Conservation (phyloP, 805 yeast genomes). For the Maudiozyma turicensis region DNA sequence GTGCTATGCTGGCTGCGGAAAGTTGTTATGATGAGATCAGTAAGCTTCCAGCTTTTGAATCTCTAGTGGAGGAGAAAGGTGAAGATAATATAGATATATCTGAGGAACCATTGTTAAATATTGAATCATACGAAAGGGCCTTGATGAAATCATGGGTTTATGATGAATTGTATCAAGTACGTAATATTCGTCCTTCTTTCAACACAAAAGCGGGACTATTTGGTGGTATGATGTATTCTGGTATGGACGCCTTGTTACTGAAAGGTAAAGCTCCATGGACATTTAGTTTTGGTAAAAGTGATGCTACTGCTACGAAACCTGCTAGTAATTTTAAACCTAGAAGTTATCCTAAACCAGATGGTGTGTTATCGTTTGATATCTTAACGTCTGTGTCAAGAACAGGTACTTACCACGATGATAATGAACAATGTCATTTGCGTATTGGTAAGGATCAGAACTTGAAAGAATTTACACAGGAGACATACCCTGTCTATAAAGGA, state of each 20-base stretch:
- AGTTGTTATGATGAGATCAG: slow-evolving; percentile 49
- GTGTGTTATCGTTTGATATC: slow-evolving; percentile 82
- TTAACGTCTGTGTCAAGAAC: slow-evolving; percentile 93
- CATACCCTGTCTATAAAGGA: slow-evolving; percentile 76
- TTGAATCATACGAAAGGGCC: slow-evolving; percentile 51
- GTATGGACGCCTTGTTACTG: slow-evolving; percentile 68
- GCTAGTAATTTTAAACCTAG: slow-evolving; percentile 64
- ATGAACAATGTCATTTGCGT: slow-evolving; percentile 82
- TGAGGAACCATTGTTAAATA: slow-evolving; percentile 35
- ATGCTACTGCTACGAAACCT: slow-evolving; percentile 57
- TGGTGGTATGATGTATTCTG: slow-evolving; percentile 81
- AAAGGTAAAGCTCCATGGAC: slow-evolving; percentile 87
- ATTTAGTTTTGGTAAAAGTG: slow-evolving; percentile 56
- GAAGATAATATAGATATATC: slow-evolving; percentile 22
- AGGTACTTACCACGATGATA: slow-evolving; percentile 92
- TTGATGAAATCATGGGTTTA: slow-evolving; percentile 76
- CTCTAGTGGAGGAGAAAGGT: slow-evolving; percentile 34
- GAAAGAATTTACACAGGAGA: slow-evolving; percentile 52
- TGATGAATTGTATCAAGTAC: slow-evolving; percentile 71
- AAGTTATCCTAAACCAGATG: slow-evolving; percentile 93
- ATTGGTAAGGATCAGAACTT: slow-evolving; percentile 48
- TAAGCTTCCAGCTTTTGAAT: slow-evolving; percentile 32
- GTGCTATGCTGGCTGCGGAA: slow-evolving; percentile 94
- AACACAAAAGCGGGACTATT: slow-evolving; percentile 60
- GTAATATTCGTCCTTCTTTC: slow-evolving; percentile 92